Evolutionary conservation across 2,329 filamentous ascomycete genomes (phyloP), one percentile per base, ranked within the genome.

Genomic region (Macrophomina pseudophaseolina): DNA sequence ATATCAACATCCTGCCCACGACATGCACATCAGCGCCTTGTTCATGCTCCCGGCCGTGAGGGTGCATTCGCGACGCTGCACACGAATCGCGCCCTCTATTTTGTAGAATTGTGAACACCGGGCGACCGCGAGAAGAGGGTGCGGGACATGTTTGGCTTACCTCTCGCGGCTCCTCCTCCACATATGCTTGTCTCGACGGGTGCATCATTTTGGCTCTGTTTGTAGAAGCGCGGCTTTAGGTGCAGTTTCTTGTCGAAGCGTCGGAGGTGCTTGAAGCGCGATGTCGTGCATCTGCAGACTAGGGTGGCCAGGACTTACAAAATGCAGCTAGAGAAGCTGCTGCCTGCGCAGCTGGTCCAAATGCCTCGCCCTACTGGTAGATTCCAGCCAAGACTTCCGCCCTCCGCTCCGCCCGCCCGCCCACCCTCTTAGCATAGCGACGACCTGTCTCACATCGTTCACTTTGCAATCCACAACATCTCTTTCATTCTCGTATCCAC

Each of bases 181-280:
- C 93, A 80, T 96, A 97, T 49, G 94, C 94, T 80, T 94, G 91
- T 71, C 95, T 88, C 78, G 94, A 89, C 67, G 94, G 94, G 83
- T 97, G 94, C 83, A 97, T 86, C 76, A 79, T 79, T 23, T 69
- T 75, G 73, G 66, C 64, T 52, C 58, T 67, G n/a, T 16, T 60
- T 16, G 46, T 23, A 40, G 54, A 54, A 48, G 44, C 32, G 23
- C 33, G 30, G 33, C 56, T 32, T 52, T 40, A 49, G 58, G 32
- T 12, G 18, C 5, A 38, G n/a, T 49, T 51, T 44, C 33, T 38
- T 12, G 44, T 44, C 11, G 18, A 44, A 23, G 14, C 16, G 28
- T n/a, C 9, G 42, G 35, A 30, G 44, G 23, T n/a, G 35, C 28
- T 33, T 32, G 30, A 16, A 6, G 56, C 14, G 54, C 40, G 54